Evolutionary conservation across 805 yeast genomes (phyloP).

Genomic region (Metschnikowia koreensis): DNA sequence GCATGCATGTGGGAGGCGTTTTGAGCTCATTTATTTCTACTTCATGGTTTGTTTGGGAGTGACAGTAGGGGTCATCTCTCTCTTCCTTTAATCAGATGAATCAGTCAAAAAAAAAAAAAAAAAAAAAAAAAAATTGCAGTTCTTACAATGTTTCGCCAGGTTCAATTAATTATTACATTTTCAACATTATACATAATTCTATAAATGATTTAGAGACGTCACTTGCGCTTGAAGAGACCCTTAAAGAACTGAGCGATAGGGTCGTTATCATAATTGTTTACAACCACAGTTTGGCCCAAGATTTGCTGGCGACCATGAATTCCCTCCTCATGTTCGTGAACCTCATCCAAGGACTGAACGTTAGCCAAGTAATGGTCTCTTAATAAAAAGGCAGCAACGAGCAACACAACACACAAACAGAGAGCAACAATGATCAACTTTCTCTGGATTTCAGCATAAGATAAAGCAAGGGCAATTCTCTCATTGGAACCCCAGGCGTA

Average conservation of each 20-base stretch:
- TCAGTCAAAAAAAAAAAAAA: too few relatives aligned
- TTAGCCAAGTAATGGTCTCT: constrained; percentile 49
- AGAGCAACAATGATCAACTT: constrained; percentile 55
- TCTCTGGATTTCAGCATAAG: constrained; percentile 61
- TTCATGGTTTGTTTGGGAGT: too few relatives aligned
- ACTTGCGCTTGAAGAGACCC: constrained; percentile 11
- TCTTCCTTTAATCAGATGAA: too few relatives aligned
- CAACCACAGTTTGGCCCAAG: constrained; percentile 16
- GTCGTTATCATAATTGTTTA: constrained; percentile 19
- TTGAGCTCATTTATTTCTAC: too few relatives aligned
- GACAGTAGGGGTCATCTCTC: too few relatives aligned
- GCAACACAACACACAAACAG: constrained; percentile 53
- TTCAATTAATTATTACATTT: too few relatives aligned
- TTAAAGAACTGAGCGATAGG: constrained; percentile 17
- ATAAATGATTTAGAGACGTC: too few relatives aligned
- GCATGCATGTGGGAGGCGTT: too few relatives aligned
- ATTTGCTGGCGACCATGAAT: constrained; percentile 12
- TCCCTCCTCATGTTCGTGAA: constrained; percentile 18
- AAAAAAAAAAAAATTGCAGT: too few relatives aligned
- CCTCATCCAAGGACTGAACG: constrained; percentile 30
- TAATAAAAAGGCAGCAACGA: constrained; percentile 46
- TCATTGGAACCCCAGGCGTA: constrained; percentile 64
- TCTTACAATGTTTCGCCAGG: too few relatives aligned
- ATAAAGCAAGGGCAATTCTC: constrained; percentile 53
- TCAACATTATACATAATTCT: background rate